These are phyloP conservation scores for Chrysopogon serrulatus DNA, from an alignment of 176 grass and related monocot species.

Conservation along the genomic window DNA sequence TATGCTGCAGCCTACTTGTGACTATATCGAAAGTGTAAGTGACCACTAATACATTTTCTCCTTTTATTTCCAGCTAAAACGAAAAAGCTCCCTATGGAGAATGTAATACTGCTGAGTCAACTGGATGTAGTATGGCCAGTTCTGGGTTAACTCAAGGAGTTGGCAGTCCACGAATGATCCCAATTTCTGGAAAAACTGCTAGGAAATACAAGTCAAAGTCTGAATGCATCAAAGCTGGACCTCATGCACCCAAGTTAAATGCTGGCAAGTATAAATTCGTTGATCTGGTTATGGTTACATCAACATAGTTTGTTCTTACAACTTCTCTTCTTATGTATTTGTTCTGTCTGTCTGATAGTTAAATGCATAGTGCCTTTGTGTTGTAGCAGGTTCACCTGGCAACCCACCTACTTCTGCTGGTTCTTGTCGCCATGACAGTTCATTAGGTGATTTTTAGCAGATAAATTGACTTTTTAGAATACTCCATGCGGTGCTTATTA, in stretches of 20 bases:
- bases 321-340: neutral
- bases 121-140: slow-evolving; percentile 37
- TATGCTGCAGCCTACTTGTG: neutral
- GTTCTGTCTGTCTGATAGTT: slow-evolving; percentile 8
- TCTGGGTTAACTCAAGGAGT: slow-evolving; percentile 50
- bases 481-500: neutral
- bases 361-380: slow-evolving; percentile 8
- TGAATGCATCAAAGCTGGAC: slow-evolving; percentile 48
- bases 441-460: slow-evolving; percentile 61
- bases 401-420: slow-evolving; percentile 68
- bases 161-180: slow-evolving; percentile 46
- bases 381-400: slow-evolving; percentile 52
- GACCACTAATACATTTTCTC: neutral
- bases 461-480: slow-evolving; percentile 15
- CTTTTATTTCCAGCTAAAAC: slow-evolving; percentile 52
- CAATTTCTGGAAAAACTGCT: slow-evolving; percentile 52
- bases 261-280: slow-evolving; percentile 55
- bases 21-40: neutral
- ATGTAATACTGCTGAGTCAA: slow-evolving; percentile 45
- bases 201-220: slow-evolving; percentile 49
- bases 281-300: slow-evolving; percentile 8
- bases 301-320: slow-evolving; percentile 6
- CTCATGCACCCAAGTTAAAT: slow-evolving; percentile 56
- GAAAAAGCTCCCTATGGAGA: slow-evolving; percentile 59
- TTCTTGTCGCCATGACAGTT: slow-evolving; percentile 74